Base-by-base conservation (phyloP, 164 flowering plant species). In the Warburgia ugandensis region DNA sequence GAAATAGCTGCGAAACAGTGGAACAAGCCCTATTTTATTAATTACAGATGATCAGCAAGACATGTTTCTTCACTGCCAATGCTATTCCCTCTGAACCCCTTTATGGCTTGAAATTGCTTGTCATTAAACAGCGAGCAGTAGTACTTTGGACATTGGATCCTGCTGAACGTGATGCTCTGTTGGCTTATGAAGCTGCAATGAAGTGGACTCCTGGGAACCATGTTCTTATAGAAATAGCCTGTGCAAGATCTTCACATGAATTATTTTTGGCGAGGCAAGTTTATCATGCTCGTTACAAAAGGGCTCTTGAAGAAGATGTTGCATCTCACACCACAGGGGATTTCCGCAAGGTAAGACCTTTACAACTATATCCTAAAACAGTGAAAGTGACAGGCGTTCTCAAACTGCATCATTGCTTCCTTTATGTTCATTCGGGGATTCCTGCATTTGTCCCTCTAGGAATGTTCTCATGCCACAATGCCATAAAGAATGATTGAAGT, bases 221-320 rank as follows among this genome's bases (percentile, higher is more conserved):
- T 47, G 79, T 81, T 45, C 61, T 86, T 6, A 41, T 84, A 72
- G 96, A 86, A 75, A 76, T 82, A 50, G 84, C 85, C 35, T 78
- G 88, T 55, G 71, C 86, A 0, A 82, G 92, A 59, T 60, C 85
- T 25, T 68, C 88, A 1, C 69, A 67, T 35, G 75, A 80, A n/a
- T 67, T 87, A 10, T 55, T 82, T 50, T 13, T 52, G 54, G 80
- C 54, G 6, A 84, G 65, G 58, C 76, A 83, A 60, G 86, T 82
- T 9, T 87, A 84, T 52, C 92, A 80, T 60, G 73, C 72, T 68
- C 80, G 75, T 29, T 77, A 47, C 47, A 78, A 87, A 77, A 76
- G 47, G 58, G 80, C 96, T 13, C 72, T 84, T 9, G 96, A 87
- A 61, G 96, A 87, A 68, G 96, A 87, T 69, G 88, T 84, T 61